Conservation (phyloP, 148 eudicot genomes). For the Fagopyrum homotropicum region DNA sequence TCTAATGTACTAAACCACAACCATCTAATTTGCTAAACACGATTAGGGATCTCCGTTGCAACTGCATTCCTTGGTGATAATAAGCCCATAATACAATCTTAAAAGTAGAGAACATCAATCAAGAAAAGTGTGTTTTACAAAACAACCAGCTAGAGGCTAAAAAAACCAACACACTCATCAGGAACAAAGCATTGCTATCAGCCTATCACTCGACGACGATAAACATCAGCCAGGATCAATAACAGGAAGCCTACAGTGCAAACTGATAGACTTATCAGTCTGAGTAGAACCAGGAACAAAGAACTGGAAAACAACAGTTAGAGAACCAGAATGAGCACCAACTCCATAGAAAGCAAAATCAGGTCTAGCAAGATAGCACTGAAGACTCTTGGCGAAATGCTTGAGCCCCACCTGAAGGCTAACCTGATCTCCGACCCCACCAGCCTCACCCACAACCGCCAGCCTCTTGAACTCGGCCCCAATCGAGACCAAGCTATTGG, state of each 20-base stretch:
- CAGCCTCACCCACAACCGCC: slow-evolving; percentile 55
- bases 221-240: slow-evolving; percentile 53
- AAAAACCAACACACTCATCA: no score
- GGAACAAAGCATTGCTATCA: no score
- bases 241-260: slow-evolving; percentile 84
- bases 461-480: slow-evolving; percentile 79
- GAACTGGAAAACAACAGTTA: slow-evolving; percentile 87
- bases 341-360: slow-evolving; percentile 87
- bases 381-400: slow-evolving; percentile 82
- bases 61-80: no score
- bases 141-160: no score
- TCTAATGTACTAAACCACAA: no score
- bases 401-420: slow-evolving; percentile 75
- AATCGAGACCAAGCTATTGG: slow-evolving; percentile 57
- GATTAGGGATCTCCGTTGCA: no score
- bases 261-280: slow-evolving; percentile 78
- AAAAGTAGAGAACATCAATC: no score
- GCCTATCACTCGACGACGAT: no score
- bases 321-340: slow-evolving; percentile 56
- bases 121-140: no score
- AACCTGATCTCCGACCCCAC: slow-evolving; percentile 47
- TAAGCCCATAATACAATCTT: no score
- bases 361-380: slow-evolving; percentile 80
- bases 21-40: no score
- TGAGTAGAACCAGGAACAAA: slow-evolving; percentile 70